These are phyloP conservation scores for Phaeosphaeriaceae sp. DNA, from an alignment of 2,329 filamentous ascomycete genomes.

Conservation along the genomic window DNA sequence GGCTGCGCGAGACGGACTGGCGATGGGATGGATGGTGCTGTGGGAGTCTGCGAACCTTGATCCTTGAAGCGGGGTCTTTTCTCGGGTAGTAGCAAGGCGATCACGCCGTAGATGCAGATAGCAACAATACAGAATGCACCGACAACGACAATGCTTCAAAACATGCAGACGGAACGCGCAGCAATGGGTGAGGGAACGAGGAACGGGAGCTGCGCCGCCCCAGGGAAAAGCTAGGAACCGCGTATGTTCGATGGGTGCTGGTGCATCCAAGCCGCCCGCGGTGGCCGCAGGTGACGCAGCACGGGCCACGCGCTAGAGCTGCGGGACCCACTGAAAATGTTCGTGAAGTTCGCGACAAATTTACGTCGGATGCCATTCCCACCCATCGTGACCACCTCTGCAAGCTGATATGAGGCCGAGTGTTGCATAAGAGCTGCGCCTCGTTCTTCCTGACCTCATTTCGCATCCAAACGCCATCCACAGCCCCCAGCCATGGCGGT, in stretches of 20 bases:
- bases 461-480: background rate
- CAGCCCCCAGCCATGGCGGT: constrained; percentile 35
- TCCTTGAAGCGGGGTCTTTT: constrained; percentile 47
- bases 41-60: constrained; percentile 39
- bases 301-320: constrained; percentile 18
- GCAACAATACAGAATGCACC: constrained; percentile 30
- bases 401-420: constrained; percentile 1
- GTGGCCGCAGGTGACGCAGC: constrained; percentile 19
- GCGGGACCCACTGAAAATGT: constrained; percentile 14
- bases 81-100: constrained; percentile 34
- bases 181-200: constrained; percentile 28
- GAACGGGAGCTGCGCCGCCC: constrained; percentile 40
- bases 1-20: constrained; percentile 24
- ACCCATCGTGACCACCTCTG: constrained; percentile 1
- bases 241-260: constrained; percentile 23
- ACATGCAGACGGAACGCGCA: constrained; percentile 10
- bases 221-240: constrained; percentile 32
- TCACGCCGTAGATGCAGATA: constrained; percentile 31
- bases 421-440: constrained; percentile 12
- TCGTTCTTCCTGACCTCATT: background rate
- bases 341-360: constrained; percentile 11
- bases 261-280: constrained; percentile 21
- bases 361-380: background rate
- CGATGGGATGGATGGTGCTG: constrained; percentile 39
- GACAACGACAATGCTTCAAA: constrained; percentile 17